Percentiles rank a stretch among this genome's conserved stretches.
phyloP scores from a whole-genome alignment of 345 rosid genomes.

The Turnera subulata region DNA sequence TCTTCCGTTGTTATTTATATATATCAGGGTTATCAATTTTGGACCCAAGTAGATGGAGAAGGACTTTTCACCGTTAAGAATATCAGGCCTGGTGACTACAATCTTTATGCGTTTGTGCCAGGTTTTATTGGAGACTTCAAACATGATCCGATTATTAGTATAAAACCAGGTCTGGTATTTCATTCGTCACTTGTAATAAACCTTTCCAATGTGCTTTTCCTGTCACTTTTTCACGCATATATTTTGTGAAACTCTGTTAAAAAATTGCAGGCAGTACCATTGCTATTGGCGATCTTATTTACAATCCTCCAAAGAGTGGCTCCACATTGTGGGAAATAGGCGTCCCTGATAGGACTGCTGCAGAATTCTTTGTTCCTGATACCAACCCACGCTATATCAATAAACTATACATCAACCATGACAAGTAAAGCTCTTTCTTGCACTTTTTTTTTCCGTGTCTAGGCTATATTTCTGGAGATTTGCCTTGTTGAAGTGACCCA shows the following conservation, averaged over 20 bases:
- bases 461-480: background rate
- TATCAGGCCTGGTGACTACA: conserved; percentile 51
- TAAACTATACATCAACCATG: conserved; percentile 53
- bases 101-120: conserved; percentile 76
- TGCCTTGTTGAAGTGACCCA: too few relatives aligned
- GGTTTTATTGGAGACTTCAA: conserved; percentile 80
- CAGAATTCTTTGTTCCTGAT: conserved; percentile 75
- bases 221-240: background rate
- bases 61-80: conserved; percentile 55
- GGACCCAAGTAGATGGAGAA: conserved; percentile 56
- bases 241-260: background rate
- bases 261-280: conserved; percentile 46
- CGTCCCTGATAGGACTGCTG: conserved; percentile 71
- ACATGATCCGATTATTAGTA: conserved; percentile 30
- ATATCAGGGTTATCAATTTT: conserved; percentile 83
- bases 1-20: background rate
- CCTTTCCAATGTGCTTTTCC: background rate
- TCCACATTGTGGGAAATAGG: conserved; percentile 94
- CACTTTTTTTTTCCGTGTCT: too few relatives aligned
- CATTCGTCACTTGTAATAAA: background rate
- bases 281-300: conserved; percentile 55
- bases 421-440: conserved; percentile 28
- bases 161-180: conserved; percentile 44
- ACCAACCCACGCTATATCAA: conserved; percentile 64
- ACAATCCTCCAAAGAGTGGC: conserved; percentile 80